A percentile compares a stretch with the other conserved stretches of the same genome.
These are phyloP conservation scores for Nothomitra cinnamomea DNA, from an alignment of 2,329 filamentous ascomycete species.

Conservation along the genomic window DNA sequence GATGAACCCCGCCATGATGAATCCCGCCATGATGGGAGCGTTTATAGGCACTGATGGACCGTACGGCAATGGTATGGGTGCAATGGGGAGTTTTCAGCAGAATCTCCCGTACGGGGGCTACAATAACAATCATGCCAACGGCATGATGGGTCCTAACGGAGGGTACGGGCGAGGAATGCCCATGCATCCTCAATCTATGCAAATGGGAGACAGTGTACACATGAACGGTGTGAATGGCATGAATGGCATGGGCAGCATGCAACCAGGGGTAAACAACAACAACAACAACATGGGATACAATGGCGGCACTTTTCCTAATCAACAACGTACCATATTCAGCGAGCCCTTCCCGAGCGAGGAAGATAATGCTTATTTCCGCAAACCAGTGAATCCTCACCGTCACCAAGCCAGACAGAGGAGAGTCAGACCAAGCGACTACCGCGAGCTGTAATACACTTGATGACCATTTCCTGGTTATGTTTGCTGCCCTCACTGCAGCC, in stretches of 20 bases:
- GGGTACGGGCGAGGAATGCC: conserved; percentile 5
- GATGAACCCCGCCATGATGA: conserved; percentile 23
- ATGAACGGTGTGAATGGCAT: conserved; percentile 19
- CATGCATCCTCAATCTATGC: conserved; percentile 13
- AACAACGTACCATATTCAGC: conserved; percentile 36
- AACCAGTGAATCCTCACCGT: conserved; percentile 86
- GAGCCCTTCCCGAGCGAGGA: conserved; percentile 45
- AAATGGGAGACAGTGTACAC: conserved; percentile 26
- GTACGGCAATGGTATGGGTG: background rate
- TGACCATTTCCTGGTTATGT: background rate
- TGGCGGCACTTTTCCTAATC: conserved; percentile 34
- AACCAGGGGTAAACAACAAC: background rate
- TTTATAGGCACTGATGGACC: background rate
- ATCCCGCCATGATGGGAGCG: conserved; percentile 25
- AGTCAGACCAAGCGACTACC: conserved; percentile 77
- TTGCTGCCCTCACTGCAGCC: background rate
- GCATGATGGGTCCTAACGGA: conserved; percentile 6
- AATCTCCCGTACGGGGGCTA: background rate
- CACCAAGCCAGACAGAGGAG: conserved; percentile 68
- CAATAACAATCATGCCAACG: background rate
- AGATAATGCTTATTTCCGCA: conserved; percentile 85
- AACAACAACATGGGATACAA: conserved; percentile 10
- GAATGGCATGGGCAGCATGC: conserved; percentile 20
- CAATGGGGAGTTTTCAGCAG: conserved; percentile 1
- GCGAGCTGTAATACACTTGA: conserved; percentile 43